These are phyloP conservation scores for Calonectria pseudoturangicola DNA, from an alignment of 2,329 filamentous ascomycete species.

Conservation along the genomic window DNA sequence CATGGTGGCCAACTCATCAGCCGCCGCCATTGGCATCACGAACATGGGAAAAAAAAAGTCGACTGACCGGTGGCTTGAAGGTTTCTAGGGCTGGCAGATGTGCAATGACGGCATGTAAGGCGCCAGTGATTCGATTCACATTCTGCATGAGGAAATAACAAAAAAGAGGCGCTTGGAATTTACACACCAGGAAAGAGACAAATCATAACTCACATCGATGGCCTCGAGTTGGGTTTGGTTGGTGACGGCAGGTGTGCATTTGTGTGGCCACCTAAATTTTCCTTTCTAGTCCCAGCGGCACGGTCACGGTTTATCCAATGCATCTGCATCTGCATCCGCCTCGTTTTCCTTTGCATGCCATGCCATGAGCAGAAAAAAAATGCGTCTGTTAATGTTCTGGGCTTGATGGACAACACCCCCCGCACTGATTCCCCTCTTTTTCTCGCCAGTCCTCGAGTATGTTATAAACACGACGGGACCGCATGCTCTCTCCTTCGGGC, in stretches of 20 bases:
- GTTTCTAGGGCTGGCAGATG: conserved; percentile 1
- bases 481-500: not conserved
- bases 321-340: conserved; percentile 10
- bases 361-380: conserved; percentile 11
- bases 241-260: conserved; percentile 16
- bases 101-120: conserved; percentile 17
- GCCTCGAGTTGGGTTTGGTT: conserved; percentile 21
- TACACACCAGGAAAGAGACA: not conserved
- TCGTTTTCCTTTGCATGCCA: conserved; percentile 17
- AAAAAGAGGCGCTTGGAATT: conserved; percentile 7
- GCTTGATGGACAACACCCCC: conserved; percentile 18
- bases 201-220: conserved; percentile 9
- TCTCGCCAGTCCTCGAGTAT: conserved; percentile 7
- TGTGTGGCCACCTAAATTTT: conserved; percentile 18
- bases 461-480: conserved; percentile 14
- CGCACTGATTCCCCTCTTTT: conserved; percentile 26
- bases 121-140: conserved; percentile 1
- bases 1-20: conserved; percentile 22
- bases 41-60: conserved; percentile 5
- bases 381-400: not conserved
- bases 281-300: conserved; percentile 12
- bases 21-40: conserved; percentile 6
- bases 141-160: not conserved
- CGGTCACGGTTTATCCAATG: conserved; percentile 21
- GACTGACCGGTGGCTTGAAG: not conserved